These are phyloP conservation scores for Fragaria iinumae DNA, from an alignment of 306 rosid species.

Conservation along the genomic window DNA sequence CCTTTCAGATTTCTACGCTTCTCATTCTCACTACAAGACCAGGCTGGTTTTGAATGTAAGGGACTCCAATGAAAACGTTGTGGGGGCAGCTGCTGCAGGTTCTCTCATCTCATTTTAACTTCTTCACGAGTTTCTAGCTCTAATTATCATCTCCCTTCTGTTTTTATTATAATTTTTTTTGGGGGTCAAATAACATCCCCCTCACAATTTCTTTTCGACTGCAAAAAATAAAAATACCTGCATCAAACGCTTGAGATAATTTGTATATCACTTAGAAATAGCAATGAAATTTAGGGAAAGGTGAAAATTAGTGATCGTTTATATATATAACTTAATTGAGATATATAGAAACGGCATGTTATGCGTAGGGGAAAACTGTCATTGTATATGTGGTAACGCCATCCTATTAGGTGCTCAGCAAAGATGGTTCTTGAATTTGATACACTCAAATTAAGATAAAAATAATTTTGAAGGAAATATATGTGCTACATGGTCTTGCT, in stretches of 20 bases:
- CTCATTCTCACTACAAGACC: conserved; percentile 30
- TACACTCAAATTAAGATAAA: too few species aligned
- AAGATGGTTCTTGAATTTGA: too few species aligned
- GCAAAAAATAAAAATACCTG: too few species aligned
- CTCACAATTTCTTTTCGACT: too few species aligned
- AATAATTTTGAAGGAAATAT: too few species aligned
- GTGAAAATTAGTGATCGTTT: neutral
- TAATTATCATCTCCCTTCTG: neutral
- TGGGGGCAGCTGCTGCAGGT: conserved; percentile 22
- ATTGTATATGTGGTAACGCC: neutral
- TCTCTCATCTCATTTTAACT: neutral
- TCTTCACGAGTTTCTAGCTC: neutral
- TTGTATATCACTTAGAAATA: too few species aligned
- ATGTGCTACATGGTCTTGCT: too few species aligned
- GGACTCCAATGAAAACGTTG: conserved; percentile 1
- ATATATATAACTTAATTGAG: neutral
- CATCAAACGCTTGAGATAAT: too few species aligned
- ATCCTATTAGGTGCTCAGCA: too few species aligned
- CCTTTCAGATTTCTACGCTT: conserved; percentile 35
- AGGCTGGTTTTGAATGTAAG: conserved; percentile 21
- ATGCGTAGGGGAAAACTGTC: neutral
- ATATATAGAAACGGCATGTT: neutral
- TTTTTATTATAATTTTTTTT: too few species aligned
- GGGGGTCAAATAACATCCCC: neutral
- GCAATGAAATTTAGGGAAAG: neutral